Base-by-base conservation (phyloP, 2,329 filamentous ascomycete genomes). In the Monosporascus sp. region DNA sequence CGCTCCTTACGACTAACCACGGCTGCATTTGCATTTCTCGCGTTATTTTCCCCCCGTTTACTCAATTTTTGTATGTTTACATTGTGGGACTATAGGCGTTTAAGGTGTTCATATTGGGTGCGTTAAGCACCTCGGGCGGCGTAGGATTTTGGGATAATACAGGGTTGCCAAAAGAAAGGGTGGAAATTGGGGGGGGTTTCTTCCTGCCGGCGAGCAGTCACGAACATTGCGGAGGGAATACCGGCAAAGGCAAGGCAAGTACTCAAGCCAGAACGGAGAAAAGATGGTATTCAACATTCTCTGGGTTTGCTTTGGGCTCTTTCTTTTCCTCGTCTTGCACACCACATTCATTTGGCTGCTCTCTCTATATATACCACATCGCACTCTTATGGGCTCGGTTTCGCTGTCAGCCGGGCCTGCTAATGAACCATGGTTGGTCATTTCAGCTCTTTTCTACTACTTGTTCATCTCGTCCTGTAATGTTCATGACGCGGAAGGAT, bases 151-250 rank as follows among this genome's bases (percentile, higher is more conserved):
- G 49, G 20, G 27, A n/a, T 24, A 25, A 25, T 54, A 49, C 45
- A 37, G 25, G 52, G 35, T n/a, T 48, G 37, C 18, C 18, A 37
- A 35, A 22, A 31, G 24, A 27, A n/a, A 43, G 37, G 17, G 17
- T 24, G 45, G 47, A 41, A 51, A 47, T 45, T 45, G 14, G 17
- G 37, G 50, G 22, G 14, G 24, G 24, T 53, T 45, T 53, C 51
- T 52, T 39, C 58, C 43, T 46, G 43, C 43, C 43, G 24, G 43
- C 24, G 43, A 46, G 43, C 43, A 46, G 43, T 46, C 43, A 46
- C 43, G 24, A 31, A 31, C 35, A 51, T 47, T 50, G 56, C 25
- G 43, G 24, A 46, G 43, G 43, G 43, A 46, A 46, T 46, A 31
- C 24, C 43, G 25, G n/a, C 24, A 25, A 14, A 46, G 31, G 31